These are phyloP conservation scores for Sideroxylon spinosum DNA, from an alignment of 179 eudicot genomes.

Conservation along the genomic window DNA sequence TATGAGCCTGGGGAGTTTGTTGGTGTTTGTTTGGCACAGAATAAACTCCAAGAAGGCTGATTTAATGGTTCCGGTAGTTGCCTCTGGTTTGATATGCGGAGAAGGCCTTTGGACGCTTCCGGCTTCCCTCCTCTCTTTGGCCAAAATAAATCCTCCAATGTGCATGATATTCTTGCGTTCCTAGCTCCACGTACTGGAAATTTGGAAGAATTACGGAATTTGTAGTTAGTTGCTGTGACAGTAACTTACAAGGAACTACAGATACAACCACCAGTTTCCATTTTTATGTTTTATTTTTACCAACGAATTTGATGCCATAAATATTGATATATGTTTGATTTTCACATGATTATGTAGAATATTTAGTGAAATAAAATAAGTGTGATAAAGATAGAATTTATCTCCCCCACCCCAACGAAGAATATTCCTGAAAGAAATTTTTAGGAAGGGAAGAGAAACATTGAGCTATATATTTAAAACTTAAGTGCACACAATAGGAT, in stretches of 20 bases:
- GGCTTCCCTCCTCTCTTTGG: slow-evolving; percentile 57
- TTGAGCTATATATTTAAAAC: no score
- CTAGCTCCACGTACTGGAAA: background rate
- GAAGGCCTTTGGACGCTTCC: slow-evolving; percentile 74
- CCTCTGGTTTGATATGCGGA: slow-evolving; percentile 74
- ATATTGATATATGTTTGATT: background rate
- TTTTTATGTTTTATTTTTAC: background rate
- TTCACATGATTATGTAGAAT: no score
- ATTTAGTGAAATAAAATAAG: background rate
- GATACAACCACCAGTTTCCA: no score
- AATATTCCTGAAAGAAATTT: no score
- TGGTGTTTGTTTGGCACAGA: slow-evolving; percentile 50
- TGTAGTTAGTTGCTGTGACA: background rate
- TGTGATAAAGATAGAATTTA: no score
- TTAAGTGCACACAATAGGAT: no score
- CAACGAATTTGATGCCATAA: background rate
- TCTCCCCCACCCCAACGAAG: no score
- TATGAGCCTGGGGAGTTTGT: slow-evolving; percentile 58
- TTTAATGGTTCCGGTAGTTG: slow-evolving; percentile 65
- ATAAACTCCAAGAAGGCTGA: slow-evolving; percentile 41
- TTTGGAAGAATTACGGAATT: background rate
- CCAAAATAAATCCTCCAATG: slow-evolving; percentile 53
- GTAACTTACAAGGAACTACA: no score
- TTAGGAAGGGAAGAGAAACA: background rate
- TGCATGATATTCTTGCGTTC: slow-evolving; percentile 60